A percentile compares a stretch with the other conserved stretches of the same genome.
Evolutionary conservation across 2,329 filamentous ascomycete species (phyloP).

Genomic region (Stachybotrys chartarum): DNA sequence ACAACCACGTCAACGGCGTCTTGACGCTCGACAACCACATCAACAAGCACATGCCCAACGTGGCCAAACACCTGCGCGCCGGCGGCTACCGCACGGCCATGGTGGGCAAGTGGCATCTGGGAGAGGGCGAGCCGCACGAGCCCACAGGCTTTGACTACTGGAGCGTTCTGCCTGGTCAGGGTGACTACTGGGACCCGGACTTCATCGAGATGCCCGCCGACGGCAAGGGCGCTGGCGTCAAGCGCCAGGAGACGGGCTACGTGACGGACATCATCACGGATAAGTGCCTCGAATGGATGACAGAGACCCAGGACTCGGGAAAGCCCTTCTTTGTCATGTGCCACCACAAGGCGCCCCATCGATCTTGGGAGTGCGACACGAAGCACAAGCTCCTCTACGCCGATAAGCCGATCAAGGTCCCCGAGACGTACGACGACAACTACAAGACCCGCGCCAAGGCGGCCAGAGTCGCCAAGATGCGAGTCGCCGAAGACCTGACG

Average conservation of each 20-base stretch:
- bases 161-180: constrained; percentile 43
- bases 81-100: constrained; percentile 44
- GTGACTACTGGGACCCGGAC: constrained; percentile 42
- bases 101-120: constrained; percentile 48
- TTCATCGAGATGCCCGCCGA: too few species aligned
- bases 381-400: constrained; percentile 40
- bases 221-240: too few species aligned
- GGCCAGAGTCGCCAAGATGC: constrained; percentile 42
- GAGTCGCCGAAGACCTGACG: constrained; percentile 42
- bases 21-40: constrained; percentile 41
- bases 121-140: constrained; percentile 36
- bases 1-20: constrained; percentile 47
- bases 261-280: constrained; percentile 46
- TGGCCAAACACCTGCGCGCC: constrained; percentile 39
- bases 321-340: constrained; percentile 48
- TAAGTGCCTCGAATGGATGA: constrained; percentile 36
- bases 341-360: constrained; percentile 48
- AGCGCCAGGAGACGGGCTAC: constrained; percentile 31
- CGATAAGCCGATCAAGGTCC: constrained; percentile 34
- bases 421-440: constrained; percentile 45
- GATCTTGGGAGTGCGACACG: constrained; percentile 42
- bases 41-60: constrained; percentile 42
- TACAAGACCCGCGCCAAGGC: constrained; percentile 46
- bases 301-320: constrained; percentile 19
- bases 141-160: constrained; percentile 46